phyloP scores from a whole-genome alignment of 306 rosid genomes.

The Corylus avellana region DNA sequence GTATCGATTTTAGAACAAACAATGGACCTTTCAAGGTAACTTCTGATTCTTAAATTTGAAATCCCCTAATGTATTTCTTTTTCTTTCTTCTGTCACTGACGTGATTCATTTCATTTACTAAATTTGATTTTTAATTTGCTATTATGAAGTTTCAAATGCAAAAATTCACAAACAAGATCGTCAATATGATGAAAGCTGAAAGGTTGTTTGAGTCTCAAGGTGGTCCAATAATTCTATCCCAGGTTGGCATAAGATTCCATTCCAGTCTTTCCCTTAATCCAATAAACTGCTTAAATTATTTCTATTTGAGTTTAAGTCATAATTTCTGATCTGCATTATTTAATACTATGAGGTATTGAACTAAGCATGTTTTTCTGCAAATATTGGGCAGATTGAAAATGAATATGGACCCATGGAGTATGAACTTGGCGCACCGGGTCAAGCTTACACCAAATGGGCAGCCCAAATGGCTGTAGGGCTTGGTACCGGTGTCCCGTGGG shows the following conservation, averaged over 20 bases:
- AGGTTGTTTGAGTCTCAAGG: constrained; percentile 78
- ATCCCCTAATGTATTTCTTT: background rate
- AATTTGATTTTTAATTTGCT: constrained; percentile 30
- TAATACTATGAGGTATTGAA: constrained; percentile 12
- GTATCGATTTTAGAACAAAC: constrained; percentile 88
- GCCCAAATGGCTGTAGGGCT: constrained; percentile 92
- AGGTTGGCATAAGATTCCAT: constrained; percentile 49
- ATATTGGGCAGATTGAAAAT: constrained; percentile 78
- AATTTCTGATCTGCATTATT: constrained; percentile 3
- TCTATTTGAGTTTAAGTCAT: background rate
- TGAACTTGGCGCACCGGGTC: constrained; percentile 84
- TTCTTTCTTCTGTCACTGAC: constrained; percentile 1
- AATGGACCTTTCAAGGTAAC: constrained; percentile 90
- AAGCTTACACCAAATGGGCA: constrained; percentile 83
- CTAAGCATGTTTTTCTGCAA: constrained; percentile 25
- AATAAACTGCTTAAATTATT: background rate
- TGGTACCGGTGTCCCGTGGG: constrained; percentile 97
- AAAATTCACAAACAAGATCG: constrained; percentile 81
- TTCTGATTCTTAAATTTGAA: constrained; percentile 13
- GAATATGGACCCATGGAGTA: constrained; percentile 96
- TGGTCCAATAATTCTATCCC: constrained; percentile 95
- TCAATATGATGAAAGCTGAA: constrained; percentile 96
- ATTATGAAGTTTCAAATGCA: constrained; percentile 73
- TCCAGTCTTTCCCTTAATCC: constrained; percentile 20
- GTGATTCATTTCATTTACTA: constrained; percentile 7